Evolutionary conservation across 768 basidiomycete genomes (phyloP).

Genomic region (Pulveroboletus ravenelii): DNA sequence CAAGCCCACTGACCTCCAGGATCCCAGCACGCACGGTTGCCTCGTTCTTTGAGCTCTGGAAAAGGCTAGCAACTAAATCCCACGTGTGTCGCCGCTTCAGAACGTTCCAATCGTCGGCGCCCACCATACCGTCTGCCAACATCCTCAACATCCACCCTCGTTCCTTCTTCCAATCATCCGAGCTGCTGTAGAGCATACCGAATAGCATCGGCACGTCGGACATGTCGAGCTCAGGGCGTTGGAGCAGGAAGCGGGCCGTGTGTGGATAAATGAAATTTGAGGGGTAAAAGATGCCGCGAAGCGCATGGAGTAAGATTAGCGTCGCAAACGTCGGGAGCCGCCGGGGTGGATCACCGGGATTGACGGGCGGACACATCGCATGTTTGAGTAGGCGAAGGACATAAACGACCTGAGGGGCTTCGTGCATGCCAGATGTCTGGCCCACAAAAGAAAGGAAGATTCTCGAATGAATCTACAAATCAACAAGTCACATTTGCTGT

Average conservation of each 20-base stretch:
- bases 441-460: neutral
- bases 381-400: slow-evolving; percentile 47
- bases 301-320: slow-evolving; percentile 76
- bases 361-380: slow-evolving; percentile 3
- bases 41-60: slow-evolving; percentile 61
- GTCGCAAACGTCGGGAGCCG: slow-evolving; percentile 76
- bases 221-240: slow-evolving; percentile 76
- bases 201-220: slow-evolving; percentile 90
- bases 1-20: slow-evolving; percentile 52
- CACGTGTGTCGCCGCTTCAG: slow-evolving; percentile 80
- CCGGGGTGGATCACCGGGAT: slow-evolving; percentile 48
- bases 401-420: slow-evolving; percentile 67
- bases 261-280: slow-evolving; percentile 85
- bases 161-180: slow-evolving; percentile 81
- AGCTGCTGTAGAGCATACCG: slow-evolving; percentile 74
- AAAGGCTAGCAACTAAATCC: slow-evolving; percentile 81
- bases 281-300: slow-evolving; percentile 81
- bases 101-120: slow-evolving; percentile 75
- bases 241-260: slow-evolving; percentile 83
- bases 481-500: neutral
- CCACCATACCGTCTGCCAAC: slow-evolving; percentile 74
- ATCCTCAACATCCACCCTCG: slow-evolving; percentile 86
- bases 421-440: slow-evolving; percentile 66
- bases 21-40: slow-evolving; percentile 49
- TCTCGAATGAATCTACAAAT: neutral